phyloP scores from a whole-genome alignment of 345 rosid genomes.

The rapeseed (Brassica napus) region Da-Ae NC_063436.1:3058501-3059000 shows the following conservation, averaged over 20 bases:
- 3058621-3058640: slow-evolving; percentile 95
- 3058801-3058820: slow-evolving; percentile 93
- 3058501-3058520: slow-evolving; percentile 98
- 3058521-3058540: slow-evolving; percentile 95
- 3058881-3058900: neutral
- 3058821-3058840: slow-evolving; percentile 34
- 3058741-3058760: slow-evolving; percentile 85
- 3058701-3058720: slow-evolving; percentile 45
- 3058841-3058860: slow-evolving; percentile 14
- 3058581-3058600: slow-evolving; percentile 95
- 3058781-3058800: slow-evolving; percentile 91
- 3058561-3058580: slow-evolving; percentile 97
- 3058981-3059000: slow-evolving; percentile 84
- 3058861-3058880: slow-evolving; percentile 19
- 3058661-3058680: slow-evolving; percentile 24
- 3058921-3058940: slow-evolving; percentile 52
- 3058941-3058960: slow-evolving; percentile 84
- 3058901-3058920: slow-evolving; percentile 1
- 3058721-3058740: slow-evolving; percentile 67
- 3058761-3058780: slow-evolving; percentile 99
- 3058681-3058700: slow-evolving; percentile 21
- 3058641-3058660: slow-evolving; percentile 25
- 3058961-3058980: slow-evolving; percentile 97
- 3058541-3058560: slow-evolving; percentile 89
- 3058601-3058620: slow-evolving; percentile 87